Conservation (phyloP, 345 rosid genomes). For the Raphanus raphanistrum region DNA sequence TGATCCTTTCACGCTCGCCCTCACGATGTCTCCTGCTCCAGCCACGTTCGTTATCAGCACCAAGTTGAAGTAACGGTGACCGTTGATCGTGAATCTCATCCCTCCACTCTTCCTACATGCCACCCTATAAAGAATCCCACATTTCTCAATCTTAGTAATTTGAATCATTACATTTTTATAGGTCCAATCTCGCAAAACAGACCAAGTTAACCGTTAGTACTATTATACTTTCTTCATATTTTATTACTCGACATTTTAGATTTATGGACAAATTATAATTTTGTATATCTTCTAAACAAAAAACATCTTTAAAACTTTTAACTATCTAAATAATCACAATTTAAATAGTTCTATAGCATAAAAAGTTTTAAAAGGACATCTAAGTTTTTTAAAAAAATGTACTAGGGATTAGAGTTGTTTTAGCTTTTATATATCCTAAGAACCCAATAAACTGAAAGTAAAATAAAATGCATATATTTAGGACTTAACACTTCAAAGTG, state of each 20-base stretch:
- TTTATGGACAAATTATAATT: too few relatives aligned
- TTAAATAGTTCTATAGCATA: too few relatives aligned
- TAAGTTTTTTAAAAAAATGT: too few relatives aligned
- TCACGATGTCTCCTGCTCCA: slow-evolving; percentile 64
- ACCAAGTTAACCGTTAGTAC: not conserved
- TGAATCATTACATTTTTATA: not conserved
- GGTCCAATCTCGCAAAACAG: not conserved
- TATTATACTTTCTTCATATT: not conserved
- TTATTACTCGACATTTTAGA: too few relatives aligned
- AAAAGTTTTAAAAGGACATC: too few relatives aligned
- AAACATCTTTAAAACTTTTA: too few relatives aligned
- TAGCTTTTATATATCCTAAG: too few relatives aligned
- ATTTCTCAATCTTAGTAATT: not conserved
- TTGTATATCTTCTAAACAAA: too few relatives aligned
- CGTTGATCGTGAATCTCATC: slow-evolving; percentile 64
- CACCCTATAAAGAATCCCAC: slow-evolving; percentile 40
- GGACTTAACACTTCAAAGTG: not conserved
- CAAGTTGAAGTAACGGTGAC: slow-evolving; percentile 61
- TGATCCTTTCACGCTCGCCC: slow-evolving; percentile 60
- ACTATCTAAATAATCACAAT: too few relatives aligned
- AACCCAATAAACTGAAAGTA: too few relatives aligned
- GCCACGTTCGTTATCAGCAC: slow-evolving; percentile 71
- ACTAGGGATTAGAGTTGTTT: too few relatives aligned
- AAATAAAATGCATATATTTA: too few relatives aligned
- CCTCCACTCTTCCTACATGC: slow-evolving; percentile 63